Evolutionary conservation across 306 rosid species (phyloP).

Genomic region (Acmispon strigosus): DNA sequence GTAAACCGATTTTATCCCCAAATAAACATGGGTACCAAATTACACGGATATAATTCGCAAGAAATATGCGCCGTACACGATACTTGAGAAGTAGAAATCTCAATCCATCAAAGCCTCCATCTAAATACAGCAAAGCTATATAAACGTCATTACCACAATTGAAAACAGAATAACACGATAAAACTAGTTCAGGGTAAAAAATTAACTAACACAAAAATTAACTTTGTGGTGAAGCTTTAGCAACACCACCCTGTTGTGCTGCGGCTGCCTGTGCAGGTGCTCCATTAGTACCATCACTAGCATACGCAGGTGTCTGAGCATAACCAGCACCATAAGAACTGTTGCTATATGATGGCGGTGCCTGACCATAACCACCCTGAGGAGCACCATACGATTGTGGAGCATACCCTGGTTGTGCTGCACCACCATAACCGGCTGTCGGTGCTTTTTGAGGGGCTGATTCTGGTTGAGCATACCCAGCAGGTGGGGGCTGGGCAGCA

Average conservation of each 20-base stretch:
- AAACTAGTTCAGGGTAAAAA: not conserved
- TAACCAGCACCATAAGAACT: conserved; percentile 66
- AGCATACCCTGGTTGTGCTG: conserved; percentile 65
- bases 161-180: not conserved
- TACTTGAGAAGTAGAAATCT: not conserved
- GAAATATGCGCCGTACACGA: not conserved
- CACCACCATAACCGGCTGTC: conserved; percentile 48
- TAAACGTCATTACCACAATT: conserved; percentile 12
- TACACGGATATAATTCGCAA: not conserved
- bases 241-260: conserved; percentile 42
- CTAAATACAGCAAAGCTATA: conserved; percentile 29
- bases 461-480: conserved; percentile 71
- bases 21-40: too few relatives aligned
- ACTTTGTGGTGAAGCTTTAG: conserved; percentile 78
- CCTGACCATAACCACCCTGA: conserved; percentile 63
- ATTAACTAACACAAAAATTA: conserved; percentile 12
- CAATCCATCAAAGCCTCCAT: conserved; percentile 6
- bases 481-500: conserved; percentile 56
- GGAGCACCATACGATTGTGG: conserved; percentile 74
- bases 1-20: too few relatives aligned
- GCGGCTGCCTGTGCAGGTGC: conserved; percentile 42
- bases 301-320: conserved; percentile 54
- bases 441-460: conserved; percentile 54
- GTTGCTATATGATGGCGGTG: conserved; percentile 48
- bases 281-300: conserved; percentile 43